These are phyloP conservation scores for Mortierella sp. DNA, from an alignment of 371 early-diverging fungal species.

Conservation along the genomic window DNA sequence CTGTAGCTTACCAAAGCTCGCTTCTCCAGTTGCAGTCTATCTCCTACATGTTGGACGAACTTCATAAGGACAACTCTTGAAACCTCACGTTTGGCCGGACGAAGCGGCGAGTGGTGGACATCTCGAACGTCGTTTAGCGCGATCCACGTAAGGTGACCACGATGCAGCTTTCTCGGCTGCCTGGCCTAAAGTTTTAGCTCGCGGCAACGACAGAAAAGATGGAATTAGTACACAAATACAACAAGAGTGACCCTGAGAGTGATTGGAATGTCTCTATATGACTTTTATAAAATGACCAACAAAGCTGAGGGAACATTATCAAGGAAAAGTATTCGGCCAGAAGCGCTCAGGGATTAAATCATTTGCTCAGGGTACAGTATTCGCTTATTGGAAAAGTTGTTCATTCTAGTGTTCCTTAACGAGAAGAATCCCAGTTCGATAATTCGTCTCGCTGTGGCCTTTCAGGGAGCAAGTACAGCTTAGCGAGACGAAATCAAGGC, in stretches of 20 bases:
- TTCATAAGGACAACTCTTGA: background rate
- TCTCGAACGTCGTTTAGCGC: background rate
- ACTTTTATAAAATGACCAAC: too few species aligned
- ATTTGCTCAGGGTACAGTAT: too few species aligned
- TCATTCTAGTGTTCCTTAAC: too few species aligned
- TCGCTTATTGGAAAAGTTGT: too few species aligned
- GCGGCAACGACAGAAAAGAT: background rate
- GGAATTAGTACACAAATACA: background rate
- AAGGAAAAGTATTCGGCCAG: too few species aligned
- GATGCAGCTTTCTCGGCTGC: background rate
- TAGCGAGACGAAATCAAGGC: too few species aligned
- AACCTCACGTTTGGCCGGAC: background rate
- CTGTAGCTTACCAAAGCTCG: background rate
- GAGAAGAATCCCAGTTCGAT: too few species aligned
- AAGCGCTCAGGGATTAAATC: too few species aligned
- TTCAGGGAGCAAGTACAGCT: too few species aligned
- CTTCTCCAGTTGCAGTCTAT: background rate
- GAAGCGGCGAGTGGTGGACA: conserved; percentile 4
- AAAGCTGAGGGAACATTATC: too few species aligned
- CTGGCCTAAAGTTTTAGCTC: background rate
- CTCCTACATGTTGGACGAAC: background rate
- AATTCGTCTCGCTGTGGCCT: too few species aligned
- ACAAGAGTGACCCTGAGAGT: background rate
- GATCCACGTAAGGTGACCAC: background rate
- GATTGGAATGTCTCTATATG: too few species aligned